Evolutionary conservation across 768 basidiomycete species (phyloP).

Genomic region (Tricholomella constricta): DNA sequence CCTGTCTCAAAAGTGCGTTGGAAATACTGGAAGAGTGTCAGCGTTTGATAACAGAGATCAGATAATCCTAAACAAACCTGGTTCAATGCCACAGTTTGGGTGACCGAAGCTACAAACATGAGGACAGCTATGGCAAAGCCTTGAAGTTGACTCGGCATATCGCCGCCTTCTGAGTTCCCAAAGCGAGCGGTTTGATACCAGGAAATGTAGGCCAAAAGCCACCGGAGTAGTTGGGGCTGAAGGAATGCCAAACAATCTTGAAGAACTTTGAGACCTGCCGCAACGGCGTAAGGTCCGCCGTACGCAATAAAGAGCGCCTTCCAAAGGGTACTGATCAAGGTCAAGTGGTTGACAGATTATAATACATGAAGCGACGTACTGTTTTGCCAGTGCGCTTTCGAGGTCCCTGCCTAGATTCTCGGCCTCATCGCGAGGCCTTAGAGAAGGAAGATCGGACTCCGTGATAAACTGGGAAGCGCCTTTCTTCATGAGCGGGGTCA

Average conservation of each 20-base stretch:
- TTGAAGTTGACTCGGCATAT: slow-evolving; percentile 43
- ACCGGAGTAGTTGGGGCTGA: slow-evolving; percentile 85
- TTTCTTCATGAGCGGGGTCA: slow-evolving; percentile 77
- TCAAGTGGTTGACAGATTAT: neutral
- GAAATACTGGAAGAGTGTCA: slow-evolving; percentile 62
- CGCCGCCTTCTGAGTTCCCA: slow-evolving; percentile 22
- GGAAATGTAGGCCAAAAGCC: slow-evolving; percentile 80
- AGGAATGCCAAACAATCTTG: slow-evolving; percentile 83
- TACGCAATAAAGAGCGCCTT: slow-evolving; percentile 76
- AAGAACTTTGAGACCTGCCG: slow-evolving; percentile 65
- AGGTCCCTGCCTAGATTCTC: slow-evolving; percentile 65
- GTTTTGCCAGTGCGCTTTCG: slow-evolving; percentile 57
- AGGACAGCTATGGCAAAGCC: slow-evolving; percentile 75
- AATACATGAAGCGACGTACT: slow-evolving; percentile 45
- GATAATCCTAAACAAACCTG: slow-evolving; percentile 48
- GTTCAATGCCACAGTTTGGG: slow-evolving; percentile 79
- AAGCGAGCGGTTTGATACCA: slow-evolving; percentile 62
- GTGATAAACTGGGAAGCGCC: slow-evolving; percentile 69
- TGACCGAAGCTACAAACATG: slow-evolving; percentile 83
- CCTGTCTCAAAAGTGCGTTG: slow-evolving; percentile 79
- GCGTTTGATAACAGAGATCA: neutral
- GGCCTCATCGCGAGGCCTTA: slow-evolving; percentile 70
- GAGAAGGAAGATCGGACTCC: slow-evolving; percentile 82
- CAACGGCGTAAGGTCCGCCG: slow-evolving; percentile 71
- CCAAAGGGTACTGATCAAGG: slow-evolving; percentile 59